Evolutionary conservation across 345 rosid genomes (phyloP).

Genomic region (sweet orange (Citrus sinensis)): DVS_A1.0 CM039169.1:32207501-32208000

Average conservation of each 20-base stretch:
- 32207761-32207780: neutral
- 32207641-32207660: neutral
- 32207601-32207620: neutral
- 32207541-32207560: neutral
- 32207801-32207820: neutral
- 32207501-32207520: neutral
- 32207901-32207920: neutral
- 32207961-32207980: neutral
- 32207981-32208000: conserved; percentile 1
- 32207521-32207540: neutral
- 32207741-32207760: neutral
- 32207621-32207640: neutral
- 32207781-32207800: neutral
- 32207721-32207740: neutral
- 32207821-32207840: neutral
- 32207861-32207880: neutral
- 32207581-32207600: neutral
- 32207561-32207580: neutral
- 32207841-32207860: neutral
- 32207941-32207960: neutral
- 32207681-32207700: neutral
- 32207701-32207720: neutral
- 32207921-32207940: neutral
- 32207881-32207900: neutral
- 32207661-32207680: neutral